Base-by-base conservation (phyloP, 2,329 filamentous ascomycete species). In the Onygenales sp. region DNA sequence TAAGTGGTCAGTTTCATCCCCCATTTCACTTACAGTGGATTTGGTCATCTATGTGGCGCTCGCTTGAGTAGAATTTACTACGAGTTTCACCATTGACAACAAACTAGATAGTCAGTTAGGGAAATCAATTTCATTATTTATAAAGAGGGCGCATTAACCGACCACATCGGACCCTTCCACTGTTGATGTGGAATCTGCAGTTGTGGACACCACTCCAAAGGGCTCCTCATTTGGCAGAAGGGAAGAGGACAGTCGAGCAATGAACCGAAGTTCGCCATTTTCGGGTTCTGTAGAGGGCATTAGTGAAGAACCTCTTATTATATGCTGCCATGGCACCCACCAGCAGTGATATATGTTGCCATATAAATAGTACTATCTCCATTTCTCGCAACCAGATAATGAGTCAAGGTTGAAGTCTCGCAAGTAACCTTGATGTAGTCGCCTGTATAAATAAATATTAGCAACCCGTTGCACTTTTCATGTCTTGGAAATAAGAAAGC, bases 41-140 rank as follows among this genome's bases (percentile, higher is more conserved):
- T 44, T 79, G 71, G 59, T 85, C 82, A 63, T 87, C 84, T 62
- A 87, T 86, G 67, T 85, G 86, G n/a, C 83, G 76, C 57, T 84
- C 74, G 54, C 79, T 82, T 2, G 81, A 84, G 70, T 84, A 87
- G 72, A 86, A 87, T 66, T 87, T 87, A 67, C 79, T 82, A 40
- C 83, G 77, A 0, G 83, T 86, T 64, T 86, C 71, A 21, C 81
- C 79, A 57, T 73, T 67, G 44, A 86, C 80, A 7, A 82, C 55
- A 61, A 78, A 86, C 56, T 65, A 43, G 17, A n/a, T 6, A 9
- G 0, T 6, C 33, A 39, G n/a, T 57, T 11, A 59, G 45, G 33
- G 40, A 9, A 10, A 27, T 27, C 21, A 27, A 27, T 27, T 27
- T 27, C 21, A 27, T 27, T 1, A 27, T 27, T 1, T 27, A 27